A percentile compares a stretch with the other conserved stretches of the same genome.
Evolutionary conservation across 306 rosid species (phyloP).

Genomic region (Gillenia trifoliata): DNA sequence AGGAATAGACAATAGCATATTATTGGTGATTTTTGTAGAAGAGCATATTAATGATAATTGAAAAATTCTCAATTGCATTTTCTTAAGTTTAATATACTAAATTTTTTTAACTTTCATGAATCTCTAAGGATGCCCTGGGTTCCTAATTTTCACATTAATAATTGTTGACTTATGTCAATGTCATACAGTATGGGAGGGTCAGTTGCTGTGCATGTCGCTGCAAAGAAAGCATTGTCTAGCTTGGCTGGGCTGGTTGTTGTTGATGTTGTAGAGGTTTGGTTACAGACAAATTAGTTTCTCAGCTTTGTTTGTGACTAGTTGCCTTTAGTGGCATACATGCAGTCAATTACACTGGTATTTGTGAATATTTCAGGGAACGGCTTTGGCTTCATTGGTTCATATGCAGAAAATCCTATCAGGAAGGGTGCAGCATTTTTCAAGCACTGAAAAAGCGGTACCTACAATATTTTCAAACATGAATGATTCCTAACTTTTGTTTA

Average conservation of each 20-base stretch:
- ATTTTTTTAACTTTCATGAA: background rate
- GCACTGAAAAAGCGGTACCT: constrained; percentile 81
- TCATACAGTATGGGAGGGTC: constrained; percentile 91
- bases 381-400: constrained; percentile 87
- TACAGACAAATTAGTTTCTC: constrained; percentile 12
- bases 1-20: background rate
- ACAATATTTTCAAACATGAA: background rate
- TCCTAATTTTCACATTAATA: background rate
- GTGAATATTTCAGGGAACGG: constrained; percentile 78
- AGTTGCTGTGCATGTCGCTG: constrained; percentile 90
- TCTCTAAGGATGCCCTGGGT: background rate
- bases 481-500: background rate
- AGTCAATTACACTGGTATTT: constrained; percentile 17
- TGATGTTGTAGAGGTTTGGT: constrained; percentile 95
- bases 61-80: background rate
- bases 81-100: background rate
- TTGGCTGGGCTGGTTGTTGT: constrained; percentile 92
- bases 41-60: background rate
- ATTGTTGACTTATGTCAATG: constrained; percentile 5
- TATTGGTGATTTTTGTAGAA: background rate
- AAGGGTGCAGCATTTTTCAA: constrained; percentile 85
- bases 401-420: constrained; percentile 90
- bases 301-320: constrained; percentile 12
- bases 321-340: constrained; percentile 6
- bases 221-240: constrained; percentile 54